A percentile compares a stretch with the other conserved stretches of the same genome.
Conservation (phyloP, 1,139 yeast species). For the Suhomyces kunorum region DNA sequence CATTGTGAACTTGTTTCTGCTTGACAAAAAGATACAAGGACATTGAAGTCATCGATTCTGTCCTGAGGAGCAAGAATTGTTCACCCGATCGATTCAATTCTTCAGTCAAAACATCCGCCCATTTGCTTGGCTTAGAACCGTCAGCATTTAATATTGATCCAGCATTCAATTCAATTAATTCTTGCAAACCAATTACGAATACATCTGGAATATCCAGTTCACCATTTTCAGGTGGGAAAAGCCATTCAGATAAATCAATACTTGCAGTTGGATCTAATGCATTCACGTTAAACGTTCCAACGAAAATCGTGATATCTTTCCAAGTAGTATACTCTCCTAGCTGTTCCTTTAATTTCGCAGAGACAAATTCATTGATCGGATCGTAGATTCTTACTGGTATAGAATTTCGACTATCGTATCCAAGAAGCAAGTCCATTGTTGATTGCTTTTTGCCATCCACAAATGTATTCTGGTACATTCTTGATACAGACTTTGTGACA, state of each 20-base stretch:
- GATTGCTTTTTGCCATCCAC: conserved; percentile 88
- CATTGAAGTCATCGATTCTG: conserved; percentile 50
- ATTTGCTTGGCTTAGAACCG: conserved; percentile 58
- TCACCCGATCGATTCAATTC: conserved; percentile 52
- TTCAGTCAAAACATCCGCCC: conserved; percentile 59
- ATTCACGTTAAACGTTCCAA: conserved; percentile 87
- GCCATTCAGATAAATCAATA: conserved; percentile 71
- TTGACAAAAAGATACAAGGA: conserved; percentile 59
- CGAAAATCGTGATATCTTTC: conserved; percentile 62
- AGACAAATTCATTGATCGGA: conserved; percentile 83
- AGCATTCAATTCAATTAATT: conserved; percentile 86
- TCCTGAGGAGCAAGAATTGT: conserved; percentile 40
- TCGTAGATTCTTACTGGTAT: conserved; percentile 74
- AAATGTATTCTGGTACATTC: conserved; percentile 94
- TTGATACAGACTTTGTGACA: conserved; percentile 90
- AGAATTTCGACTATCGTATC: conserved; percentile 72
- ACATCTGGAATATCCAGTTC: conserved; percentile 59
- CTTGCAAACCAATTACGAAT: conserved; percentile 88
- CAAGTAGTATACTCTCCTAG: conserved; percentile 61
- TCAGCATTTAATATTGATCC: conserved; percentile 77
- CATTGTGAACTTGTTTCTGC: conserved; percentile 58
- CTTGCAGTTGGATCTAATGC: conserved; percentile 57
- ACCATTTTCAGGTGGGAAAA: conserved; percentile 67
- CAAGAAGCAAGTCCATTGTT: conserved; percentile 82
- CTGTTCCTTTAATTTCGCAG: conserved; percentile 53